Conservation (phyloP, 176 grass and related monocot species). For the Hsuehochloa calcarea region DNA sequence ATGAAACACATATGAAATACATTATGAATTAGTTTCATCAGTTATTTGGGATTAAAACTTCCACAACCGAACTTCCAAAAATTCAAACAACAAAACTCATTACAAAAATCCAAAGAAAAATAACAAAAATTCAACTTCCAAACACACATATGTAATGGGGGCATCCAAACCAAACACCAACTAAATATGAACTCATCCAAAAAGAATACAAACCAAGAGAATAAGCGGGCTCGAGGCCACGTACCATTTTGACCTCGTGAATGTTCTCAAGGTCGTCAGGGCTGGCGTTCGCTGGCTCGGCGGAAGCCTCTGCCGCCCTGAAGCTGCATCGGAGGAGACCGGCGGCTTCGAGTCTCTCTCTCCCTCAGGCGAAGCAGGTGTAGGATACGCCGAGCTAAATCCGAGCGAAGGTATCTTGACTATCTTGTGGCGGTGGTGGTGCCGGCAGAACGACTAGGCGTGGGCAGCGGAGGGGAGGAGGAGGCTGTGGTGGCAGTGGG, state of each 20-base stretch:
- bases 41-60: too few relatives aligned
- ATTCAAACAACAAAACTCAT: too few relatives aligned
- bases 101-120: too few relatives aligned
- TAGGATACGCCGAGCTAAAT: slow-evolving; percentile 36
- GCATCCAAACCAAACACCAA: too few relatives aligned
- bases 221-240: not conserved
- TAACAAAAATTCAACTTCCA: too few relatives aligned
- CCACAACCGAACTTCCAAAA: too few relatives aligned
- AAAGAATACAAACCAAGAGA: not conserved
- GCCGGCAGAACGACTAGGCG: not conserved
- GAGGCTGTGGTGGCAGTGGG: not conserved
- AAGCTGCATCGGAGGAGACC: slow-evolving; percentile 22
- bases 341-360: slow-evolving; percentile 2
- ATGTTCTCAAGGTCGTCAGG: slow-evolving; percentile 65
- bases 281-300: slow-evolving; percentile 44
- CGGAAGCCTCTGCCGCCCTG: slow-evolving; percentile 7
- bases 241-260: slow-evolving; percentile 58
- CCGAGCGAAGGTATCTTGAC: too few relatives aligned
- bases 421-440: not conserved
- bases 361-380: not conserved
- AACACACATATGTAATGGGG: too few relatives aligned
- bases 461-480: not conserved
- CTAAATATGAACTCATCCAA: slow-evolving; percentile 4
- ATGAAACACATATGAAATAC: too few relatives aligned
- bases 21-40: too few relatives aligned